phyloP scores from a whole-genome alignment of 805 yeast genomes.

The Zygoascus ofunaensis region DNA sequence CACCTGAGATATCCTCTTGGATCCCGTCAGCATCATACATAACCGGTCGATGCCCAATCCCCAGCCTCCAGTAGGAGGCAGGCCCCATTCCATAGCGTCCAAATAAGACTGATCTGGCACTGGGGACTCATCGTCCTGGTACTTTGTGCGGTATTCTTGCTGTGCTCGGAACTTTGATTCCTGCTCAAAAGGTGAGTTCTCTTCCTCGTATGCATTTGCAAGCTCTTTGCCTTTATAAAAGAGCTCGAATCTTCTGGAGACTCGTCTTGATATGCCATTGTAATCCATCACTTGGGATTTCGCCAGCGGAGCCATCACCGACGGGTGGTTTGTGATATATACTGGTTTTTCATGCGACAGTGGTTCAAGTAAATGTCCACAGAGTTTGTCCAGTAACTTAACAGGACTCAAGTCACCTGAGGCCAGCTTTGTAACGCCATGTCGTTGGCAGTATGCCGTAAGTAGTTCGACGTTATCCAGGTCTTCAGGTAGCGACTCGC shows the following conservation, averaged over 20 bases:
- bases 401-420: constrained; percentile 28
- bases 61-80: constrained; percentile 98
- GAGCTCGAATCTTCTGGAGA: constrained; percentile 72
- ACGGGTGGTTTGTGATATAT: constrained; percentile 75
- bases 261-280: constrained; percentile 26
- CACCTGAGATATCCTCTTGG: constrained; percentile 43
- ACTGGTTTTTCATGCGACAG: constrained; percentile 51
- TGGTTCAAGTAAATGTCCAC: constrained; percentile 56
- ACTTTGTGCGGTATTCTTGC: constrained; percentile 9
- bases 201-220: constrained; percentile 93
- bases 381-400: constrained; percentile 55
- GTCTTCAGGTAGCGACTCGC: constrained; percentile 38
- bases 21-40: constrained; percentile 64
- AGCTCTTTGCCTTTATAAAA: constrained; percentile 74
- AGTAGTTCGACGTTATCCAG: constrained; percentile 34
- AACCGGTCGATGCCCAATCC: constrained; percentile 91
- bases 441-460: constrained; percentile 30
- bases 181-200: constrained; percentile 77
- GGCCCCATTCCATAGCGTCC: constrained; percentile 76
- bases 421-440: constrained; percentile 30
- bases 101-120: constrained; percentile 67
- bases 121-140: constrained; percentile 51
- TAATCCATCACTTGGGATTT: constrained; percentile 40
- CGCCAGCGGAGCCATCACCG: constrained; percentile 77
- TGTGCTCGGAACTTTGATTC: constrained; percentile 53